Evolutionary conservation across 1,284 basidiomycete genomes (phyloP).

Genomic region (Cystobasidium slooffiae): DNA sequence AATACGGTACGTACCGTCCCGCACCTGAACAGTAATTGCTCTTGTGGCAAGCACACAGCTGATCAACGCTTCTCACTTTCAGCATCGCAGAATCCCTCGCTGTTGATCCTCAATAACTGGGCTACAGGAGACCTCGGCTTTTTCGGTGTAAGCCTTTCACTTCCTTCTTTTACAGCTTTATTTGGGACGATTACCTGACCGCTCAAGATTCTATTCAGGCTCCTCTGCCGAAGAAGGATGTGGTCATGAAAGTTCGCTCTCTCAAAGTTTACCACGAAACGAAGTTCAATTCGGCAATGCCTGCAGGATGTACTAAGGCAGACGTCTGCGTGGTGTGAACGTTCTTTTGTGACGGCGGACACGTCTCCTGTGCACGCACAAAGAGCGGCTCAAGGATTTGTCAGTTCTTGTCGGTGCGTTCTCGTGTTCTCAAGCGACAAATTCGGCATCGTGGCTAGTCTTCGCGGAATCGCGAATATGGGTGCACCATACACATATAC

Average conservation of each 20-base stretch:
- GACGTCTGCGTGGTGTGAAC: neutral
- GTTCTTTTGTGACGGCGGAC: no score
- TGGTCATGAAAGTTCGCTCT: neutral
- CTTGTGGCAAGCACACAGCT: no score
- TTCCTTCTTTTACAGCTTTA: neutral
- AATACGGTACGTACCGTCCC: no score
- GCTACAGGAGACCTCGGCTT: constrained; percentile 3
- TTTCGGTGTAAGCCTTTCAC: neutral
- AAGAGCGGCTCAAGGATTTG: no score
- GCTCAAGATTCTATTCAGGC: neutral
- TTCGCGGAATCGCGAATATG: no score
- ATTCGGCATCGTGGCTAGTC: no score
- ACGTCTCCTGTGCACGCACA: no score
- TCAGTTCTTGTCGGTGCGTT: no score
- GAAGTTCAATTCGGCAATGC: neutral
- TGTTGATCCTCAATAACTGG: constrained; percentile 21
- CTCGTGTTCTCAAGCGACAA: no score
- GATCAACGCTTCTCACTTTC: neutral
- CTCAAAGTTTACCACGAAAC: constrained; percentile 1
- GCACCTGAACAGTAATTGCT: no score
- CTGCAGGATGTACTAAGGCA: neutral
- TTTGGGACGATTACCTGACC: neutral
- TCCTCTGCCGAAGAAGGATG: neutral
- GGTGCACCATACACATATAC: no score
- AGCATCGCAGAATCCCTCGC: constrained; percentile 25